These are phyloP conservation scores for Mycena sp. DNA, from an alignment of 1,284 basidiomycete genomes.

Conservation along the genomic window DNA sequence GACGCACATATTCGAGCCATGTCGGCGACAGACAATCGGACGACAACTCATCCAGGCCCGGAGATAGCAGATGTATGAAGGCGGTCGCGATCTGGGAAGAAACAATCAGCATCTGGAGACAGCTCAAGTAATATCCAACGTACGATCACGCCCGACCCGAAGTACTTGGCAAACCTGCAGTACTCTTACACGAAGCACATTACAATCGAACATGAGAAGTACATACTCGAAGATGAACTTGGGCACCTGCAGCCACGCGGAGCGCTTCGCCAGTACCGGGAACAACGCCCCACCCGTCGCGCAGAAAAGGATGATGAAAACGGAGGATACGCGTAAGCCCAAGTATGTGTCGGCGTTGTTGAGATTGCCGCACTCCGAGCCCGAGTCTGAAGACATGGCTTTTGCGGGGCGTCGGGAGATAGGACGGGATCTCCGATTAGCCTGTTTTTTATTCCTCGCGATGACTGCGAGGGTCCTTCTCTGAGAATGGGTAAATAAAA, in stretches of 20 bases:
- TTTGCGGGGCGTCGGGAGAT: too few relatives aligned
- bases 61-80: constrained; percentile 87
- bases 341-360: constrained; percentile 23
- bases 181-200: not conserved
- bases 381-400: constrained; percentile 11
- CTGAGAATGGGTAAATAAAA: too few relatives aligned
- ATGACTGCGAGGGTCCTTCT: too few relatives aligned
- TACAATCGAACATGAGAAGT: not conserved
- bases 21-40: constrained; percentile 74
- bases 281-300: constrained; percentile 80
- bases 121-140: constrained; percentile 39
- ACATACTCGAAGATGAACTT: constrained; percentile 77
- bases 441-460: too few relatives aligned
- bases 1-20: constrained; percentile 81
- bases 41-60: constrained; percentile 77
- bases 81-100: constrained; percentile 83
- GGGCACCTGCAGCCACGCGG: constrained; percentile 69
- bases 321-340: constrained; percentile 78
- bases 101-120: constrained; percentile 3
- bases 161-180: constrained; percentile 88
- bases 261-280: constrained; percentile 78
- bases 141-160: constrained; percentile 93
- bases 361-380: not conserved
- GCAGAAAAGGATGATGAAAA: constrained; percentile 87
- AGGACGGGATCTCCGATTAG: too few relatives aligned